Conservation (phyloP, 2,329 filamentous ascomycete genomes). For the Hirsutella rhossiliensis region DNA sequence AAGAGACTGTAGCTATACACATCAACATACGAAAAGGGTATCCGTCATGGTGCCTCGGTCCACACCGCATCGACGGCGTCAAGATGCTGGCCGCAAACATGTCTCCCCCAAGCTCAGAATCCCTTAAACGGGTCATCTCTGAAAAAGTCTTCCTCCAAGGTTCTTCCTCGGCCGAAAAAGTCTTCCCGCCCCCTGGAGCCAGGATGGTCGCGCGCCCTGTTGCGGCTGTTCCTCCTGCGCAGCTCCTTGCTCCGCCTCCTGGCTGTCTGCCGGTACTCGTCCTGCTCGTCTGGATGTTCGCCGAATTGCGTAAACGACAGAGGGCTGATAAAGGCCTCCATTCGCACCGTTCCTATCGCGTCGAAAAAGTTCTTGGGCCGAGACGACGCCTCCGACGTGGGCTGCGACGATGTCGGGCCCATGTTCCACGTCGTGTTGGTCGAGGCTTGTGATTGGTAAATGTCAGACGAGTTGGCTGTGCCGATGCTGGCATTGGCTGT, state of each 20-base stretch:
- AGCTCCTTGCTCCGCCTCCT: slow-evolving; percentile 44
- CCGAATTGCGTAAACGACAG: slow-evolving; percentile 36
- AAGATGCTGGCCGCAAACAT: too few species aligned
- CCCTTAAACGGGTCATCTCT: slow-evolving; percentile 50
- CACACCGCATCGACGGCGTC: too few species aligned
- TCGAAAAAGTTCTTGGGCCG: slow-evolving; percentile 61
- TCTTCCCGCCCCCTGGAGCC: slow-evolving; percentile 35
- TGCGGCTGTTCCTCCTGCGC: slow-evolving; percentile 39
- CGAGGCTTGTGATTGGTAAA: slow-evolving; percentile 43
- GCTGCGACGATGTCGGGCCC: slow-evolving; percentile 32
- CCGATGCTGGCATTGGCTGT: slow-evolving; percentile 43
- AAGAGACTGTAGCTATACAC: too few species aligned
- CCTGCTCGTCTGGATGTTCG: slow-evolving; percentile 35
- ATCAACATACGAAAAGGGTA: too few species aligned
- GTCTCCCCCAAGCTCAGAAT: slow-evolving; percentile 27
- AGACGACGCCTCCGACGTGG: slow-evolving; percentile 45
- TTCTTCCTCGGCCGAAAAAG: slow-evolving; percentile 33
- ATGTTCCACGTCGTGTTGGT: slow-evolving; percentile 30
- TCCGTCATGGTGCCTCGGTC: not conserved
- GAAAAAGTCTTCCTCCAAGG: slow-evolving; percentile 42
- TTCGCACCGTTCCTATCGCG: slow-evolving; percentile 79
- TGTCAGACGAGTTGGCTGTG: slow-evolving; percentile 49
- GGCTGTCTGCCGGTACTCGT: slow-evolving; percentile 34
- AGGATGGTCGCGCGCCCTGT: slow-evolving; percentile 40
- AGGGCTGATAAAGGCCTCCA: slow-evolving; percentile 88